phyloP scores from a whole-genome alignment of 208 protist species.

The Angomonas desouzai region DNA sequence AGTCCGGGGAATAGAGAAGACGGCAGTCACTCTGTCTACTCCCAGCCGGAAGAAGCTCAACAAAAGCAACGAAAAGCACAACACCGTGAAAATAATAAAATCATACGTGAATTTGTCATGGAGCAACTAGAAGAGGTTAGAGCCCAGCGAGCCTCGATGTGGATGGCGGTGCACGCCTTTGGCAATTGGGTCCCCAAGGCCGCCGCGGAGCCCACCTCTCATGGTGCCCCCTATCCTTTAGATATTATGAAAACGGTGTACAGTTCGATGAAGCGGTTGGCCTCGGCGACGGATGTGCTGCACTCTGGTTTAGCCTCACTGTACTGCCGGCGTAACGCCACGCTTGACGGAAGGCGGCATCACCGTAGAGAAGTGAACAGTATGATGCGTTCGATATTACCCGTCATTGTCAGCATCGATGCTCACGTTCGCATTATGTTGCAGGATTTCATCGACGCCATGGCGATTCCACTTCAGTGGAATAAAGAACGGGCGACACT shows the following conservation, averaged over 20 bases:
- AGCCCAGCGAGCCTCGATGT: conserved; percentile 20
- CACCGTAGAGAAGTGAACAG: background rate
- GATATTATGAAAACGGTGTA: conserved; percentile 36
- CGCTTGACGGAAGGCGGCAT: background rate
- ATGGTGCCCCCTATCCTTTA: conserved; percentile 41
- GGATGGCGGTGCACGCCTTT: conserved; percentile 24
- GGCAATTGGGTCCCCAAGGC: conserved; percentile 37
- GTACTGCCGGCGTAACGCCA: background rate
- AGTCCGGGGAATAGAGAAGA: too few species aligned
- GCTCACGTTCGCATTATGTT: conserved; percentile 24
- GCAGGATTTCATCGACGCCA: conserved; percentile 44
- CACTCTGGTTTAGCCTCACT: conserved; percentile 17
- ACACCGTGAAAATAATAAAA: background rate
- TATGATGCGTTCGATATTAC: background rate
- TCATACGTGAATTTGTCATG: background rate
- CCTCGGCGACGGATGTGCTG: conserved; percentile 47
- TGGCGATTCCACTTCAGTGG: conserved; percentile 31
- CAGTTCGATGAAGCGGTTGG: conserved; percentile 47
- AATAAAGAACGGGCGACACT: conserved; percentile 16
- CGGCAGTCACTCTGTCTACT: background rate
- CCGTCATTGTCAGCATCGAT: conserved; percentile 16
- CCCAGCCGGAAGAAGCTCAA: background rate
- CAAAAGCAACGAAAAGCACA: background rate
- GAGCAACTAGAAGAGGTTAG: conserved; percentile 16
- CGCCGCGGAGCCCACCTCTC: conserved; percentile 34